Evolutionary conservation across 1,139 yeast species (phyloP), one percentile per base, ranked within the genome.

Genomic region (Yamadazyma pseudoaaseri): DNA sequence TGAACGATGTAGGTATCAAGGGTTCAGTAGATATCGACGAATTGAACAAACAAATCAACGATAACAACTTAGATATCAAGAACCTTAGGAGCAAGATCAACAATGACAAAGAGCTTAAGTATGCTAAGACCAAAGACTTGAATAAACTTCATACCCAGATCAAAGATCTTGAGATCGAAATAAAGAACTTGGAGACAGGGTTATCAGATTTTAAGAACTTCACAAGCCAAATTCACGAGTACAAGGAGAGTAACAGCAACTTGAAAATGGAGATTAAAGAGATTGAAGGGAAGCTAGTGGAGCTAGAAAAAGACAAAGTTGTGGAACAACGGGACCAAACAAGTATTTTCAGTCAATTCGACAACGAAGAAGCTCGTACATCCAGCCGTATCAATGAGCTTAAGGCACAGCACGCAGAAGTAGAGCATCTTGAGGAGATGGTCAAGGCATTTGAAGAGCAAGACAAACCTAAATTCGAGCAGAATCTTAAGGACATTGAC

Each of bases 131-230:
- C 20, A 67, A 65, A 30, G 80, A 74, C 29, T 45, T 75, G 17
- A 63, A 70, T n/a, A 62, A 65, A 14, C 48, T 81, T 20, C 79
- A 82, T 31, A 70, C 60, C 29, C 56, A 60, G 20, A 60, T 83
- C 6, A 79, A 81, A 41, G 89, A 83, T 45, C 71, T 73, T 38
- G 71, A 69, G 43, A 57, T 81, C 16, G 56, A 56, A 3, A 73
- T 86, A 7, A 74, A 79, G 43, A 73, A 75, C 36, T 57, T 81
- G 31, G 85, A 81, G 44, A 66, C 62, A 31, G 56, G 74, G 1
- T 55, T 76, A 11, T 53, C 71, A 27, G 80, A 79, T 30, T 42
- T 54, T 4, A 58, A 48, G 22, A 59, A 45, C 29, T 35, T 45
- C 15, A 49, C 47, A 30, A 39, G 33, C 7, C 38, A 47, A 8